A percentile compares a stretch with the other conserved stretches of the same genome.
These are phyloP conservation scores for Chloropicon primus DNA, from an alignment of 139 green algal genomes.

Conservation along the genomic window DNA sequence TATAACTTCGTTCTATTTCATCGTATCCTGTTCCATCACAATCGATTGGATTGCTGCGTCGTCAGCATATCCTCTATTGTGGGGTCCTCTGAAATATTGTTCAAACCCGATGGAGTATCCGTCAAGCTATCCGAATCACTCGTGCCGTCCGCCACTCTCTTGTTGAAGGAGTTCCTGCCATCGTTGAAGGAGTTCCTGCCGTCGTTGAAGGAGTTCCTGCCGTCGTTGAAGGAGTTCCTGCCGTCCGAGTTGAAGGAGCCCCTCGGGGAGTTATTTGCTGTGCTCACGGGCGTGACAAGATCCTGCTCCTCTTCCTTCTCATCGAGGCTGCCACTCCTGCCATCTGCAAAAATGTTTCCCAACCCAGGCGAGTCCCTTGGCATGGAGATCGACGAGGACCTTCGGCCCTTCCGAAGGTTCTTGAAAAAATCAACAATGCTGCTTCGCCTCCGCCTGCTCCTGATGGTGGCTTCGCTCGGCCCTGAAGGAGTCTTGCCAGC, in stretches of 20 bases:
- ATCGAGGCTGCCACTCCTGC: too few species aligned
- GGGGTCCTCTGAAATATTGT: neutral
- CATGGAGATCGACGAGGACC: neutral
- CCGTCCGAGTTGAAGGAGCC: neutral
- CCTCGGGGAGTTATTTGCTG: neutral
- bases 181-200: too few species aligned
- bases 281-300: neutral
- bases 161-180: too few species aligned
- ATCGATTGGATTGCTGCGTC: too few species aligned
- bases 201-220: neutral
- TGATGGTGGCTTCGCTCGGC: neutral
- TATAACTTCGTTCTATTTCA: too few species aligned
- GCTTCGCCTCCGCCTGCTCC: neutral
- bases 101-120: too few species aligned
- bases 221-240: neutral
- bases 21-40: too few species aligned
- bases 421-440: neutral
- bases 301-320: neutral
- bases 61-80: neutral
- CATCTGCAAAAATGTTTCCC: too few species aligned
- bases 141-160: too few species aligned
- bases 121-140: too few species aligned
- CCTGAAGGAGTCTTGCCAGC: neutral
- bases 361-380: too few species aligned
- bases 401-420: neutral